A percentile compares a stretch with the other conserved stretches of the same genome.
Evolutionary conservation across 2,329 filamentous ascomycete genomes (phyloP).

Genomic region (Ustulina deusta): DNA sequence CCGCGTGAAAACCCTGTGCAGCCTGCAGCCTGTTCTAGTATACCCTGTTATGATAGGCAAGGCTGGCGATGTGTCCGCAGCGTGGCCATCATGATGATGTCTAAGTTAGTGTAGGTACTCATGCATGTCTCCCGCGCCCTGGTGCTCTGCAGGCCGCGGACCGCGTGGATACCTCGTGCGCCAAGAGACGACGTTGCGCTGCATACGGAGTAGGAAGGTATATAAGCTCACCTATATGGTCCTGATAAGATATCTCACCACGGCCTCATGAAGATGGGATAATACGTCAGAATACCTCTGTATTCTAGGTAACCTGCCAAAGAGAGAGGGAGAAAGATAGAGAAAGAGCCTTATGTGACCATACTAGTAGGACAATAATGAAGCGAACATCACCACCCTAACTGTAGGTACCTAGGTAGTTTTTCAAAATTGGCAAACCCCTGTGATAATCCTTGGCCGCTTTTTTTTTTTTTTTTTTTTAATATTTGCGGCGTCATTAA

Average conservation of each 20-base stretch:
- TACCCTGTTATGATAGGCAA: not conserved
- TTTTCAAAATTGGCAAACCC: no score
- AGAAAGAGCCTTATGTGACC: not conserved
- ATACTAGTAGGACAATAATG: not conserved
- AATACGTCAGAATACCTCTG: not conserved
- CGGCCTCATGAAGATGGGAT: no score
- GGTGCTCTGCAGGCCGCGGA: slow-evolving; percentile 29
- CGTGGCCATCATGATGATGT: not conserved
- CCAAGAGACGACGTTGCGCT: slow-evolving; percentile 34
- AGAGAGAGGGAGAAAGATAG: not conserved
- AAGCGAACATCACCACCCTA: not conserved
- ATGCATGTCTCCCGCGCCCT: slow-evolving; percentile 36
- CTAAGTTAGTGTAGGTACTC: not conserved
- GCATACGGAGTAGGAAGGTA: slow-evolving; percentile 16
- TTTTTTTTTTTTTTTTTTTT: slow-evolving; percentile 1
- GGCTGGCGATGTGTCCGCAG: not conserved
- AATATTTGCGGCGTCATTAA: no score
- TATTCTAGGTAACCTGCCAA: not conserved
- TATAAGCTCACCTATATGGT: not conserved
- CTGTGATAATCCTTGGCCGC: not conserved
- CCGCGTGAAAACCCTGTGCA: not conserved
- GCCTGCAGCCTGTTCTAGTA: not conserved
- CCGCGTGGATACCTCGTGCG: slow-evolving; percentile 38
- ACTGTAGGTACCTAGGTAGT: not conserved
- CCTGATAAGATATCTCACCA: no score